Evolutionary conservation across 2,329 filamentous ascomycete genomes (phyloP).

Genomic region (Cladophialophora immunda): DNA sequence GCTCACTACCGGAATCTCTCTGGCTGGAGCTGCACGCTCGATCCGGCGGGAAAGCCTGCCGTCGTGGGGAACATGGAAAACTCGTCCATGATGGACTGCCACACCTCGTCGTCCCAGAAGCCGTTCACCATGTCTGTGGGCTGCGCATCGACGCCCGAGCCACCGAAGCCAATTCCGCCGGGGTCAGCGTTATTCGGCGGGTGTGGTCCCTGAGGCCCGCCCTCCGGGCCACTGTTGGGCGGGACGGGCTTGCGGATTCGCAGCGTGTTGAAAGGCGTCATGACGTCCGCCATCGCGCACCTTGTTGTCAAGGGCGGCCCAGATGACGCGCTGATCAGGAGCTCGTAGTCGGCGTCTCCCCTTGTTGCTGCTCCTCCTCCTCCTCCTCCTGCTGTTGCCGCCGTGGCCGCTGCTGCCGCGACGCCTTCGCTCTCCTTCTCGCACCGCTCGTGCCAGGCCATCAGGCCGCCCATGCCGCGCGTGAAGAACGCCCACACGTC

Average conservation of each 20-base stretch:
- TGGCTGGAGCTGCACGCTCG: neutral
- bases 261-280: constrained; percentile 19
- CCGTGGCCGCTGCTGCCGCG: neutral
- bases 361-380: neutral
- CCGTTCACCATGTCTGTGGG: constrained; percentile 2
- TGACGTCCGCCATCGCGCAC: constrained; percentile 17
- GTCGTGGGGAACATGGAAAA: constrained; percentile 25
- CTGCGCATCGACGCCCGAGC: neutral
- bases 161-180: neutral
- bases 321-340: neutral
- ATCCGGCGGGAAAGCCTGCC: constrained; percentile 11
- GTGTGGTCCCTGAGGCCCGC: neutral
- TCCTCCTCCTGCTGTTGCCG: neutral
- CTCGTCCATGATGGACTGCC: constrained; percentile 28
- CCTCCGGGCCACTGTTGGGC: no score
- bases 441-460: constrained; percentile 22
- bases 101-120: constrained; percentile 21
- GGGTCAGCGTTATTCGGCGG: neutral
- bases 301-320: neutral
- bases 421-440: constrained; percentile 1
- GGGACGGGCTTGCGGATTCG: constrained; percentile 10
- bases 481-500: constrained; percentile 22
- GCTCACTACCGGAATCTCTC: neutral
- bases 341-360: constrained; percentile 3
- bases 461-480: constrained; percentile 18